phyloP scores from a whole-genome alignment of 1,139 yeast genomes.

The Geotrichum australiense region DNA sequence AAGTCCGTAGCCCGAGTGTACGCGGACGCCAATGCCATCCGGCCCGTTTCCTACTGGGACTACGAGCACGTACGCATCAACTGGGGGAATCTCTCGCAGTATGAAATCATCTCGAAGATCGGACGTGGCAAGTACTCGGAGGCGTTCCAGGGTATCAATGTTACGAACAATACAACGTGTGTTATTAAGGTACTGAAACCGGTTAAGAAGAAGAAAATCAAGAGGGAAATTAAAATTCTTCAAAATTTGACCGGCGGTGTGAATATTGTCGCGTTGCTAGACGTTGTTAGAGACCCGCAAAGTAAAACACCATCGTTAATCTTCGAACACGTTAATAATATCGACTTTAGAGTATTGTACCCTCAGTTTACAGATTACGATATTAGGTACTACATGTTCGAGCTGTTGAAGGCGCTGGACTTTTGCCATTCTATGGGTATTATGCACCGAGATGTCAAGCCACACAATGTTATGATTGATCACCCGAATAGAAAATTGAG shows the following conservation, averaged over 20 bases:
- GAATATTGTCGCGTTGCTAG: conserved; percentile 72
- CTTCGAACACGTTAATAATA: conserved; percentile 84
- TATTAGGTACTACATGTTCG: conserved; percentile 81
- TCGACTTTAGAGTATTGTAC: conserved; percentile 83
- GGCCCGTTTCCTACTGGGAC: conserved; percentile 91
- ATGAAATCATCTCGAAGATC: conserved; percentile 85
- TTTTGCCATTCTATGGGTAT: conserved; percentile 96
- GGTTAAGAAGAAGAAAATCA: conserved; percentile 91
- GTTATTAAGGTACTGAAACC: conserved; percentile 96
- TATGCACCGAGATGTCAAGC: conserved; percentile 98
- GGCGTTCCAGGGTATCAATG: conserved; percentile 77
- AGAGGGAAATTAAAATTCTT: conserved; percentile 87
- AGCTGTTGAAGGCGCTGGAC: conserved; percentile 82
- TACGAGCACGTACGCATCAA: conserved; percentile 50
- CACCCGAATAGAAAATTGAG: conserved; percentile 65
- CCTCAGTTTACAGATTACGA: conserved; percentile 84
- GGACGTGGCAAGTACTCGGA: conserved; percentile 98
- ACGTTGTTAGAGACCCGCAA: conserved; percentile 83
- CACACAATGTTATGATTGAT: conserved; percentile 97
- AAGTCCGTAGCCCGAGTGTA: conserved; percentile 77
- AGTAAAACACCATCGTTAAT: conserved; percentile 91
- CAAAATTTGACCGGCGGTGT: conserved; percentile 85
- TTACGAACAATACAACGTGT: conserved; percentile 38
- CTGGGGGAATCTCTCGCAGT: conserved; percentile 65
- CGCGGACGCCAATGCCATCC: conserved; percentile 71